Evolutionary conservation across 495 filamentous ascomycete species (phyloP), one percentile per base, ranked within the genome.

Genomic region (Tetracladium marchalianum): DNA sequence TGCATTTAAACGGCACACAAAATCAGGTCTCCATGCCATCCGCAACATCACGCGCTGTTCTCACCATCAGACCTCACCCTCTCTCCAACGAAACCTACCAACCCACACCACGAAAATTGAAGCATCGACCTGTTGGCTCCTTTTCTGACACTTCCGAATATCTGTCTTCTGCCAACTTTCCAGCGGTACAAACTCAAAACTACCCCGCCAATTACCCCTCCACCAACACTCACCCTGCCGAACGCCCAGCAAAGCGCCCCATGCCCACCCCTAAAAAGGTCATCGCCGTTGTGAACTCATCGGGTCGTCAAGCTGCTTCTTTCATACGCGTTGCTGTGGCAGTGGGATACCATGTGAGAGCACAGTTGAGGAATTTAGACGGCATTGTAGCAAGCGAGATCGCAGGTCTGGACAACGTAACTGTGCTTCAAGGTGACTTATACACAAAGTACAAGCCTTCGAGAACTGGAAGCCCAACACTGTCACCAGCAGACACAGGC

Each of bases 321-420:
- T 76, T 97, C 59, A 87, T 95, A 44, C 82, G 90, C 39, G 89
- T 93, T 55, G 90, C 90, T 16, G 83, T 85, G 9, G 90, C 90
- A 27, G 81, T 97, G 16, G 90, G 90, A 43, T 94, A 92, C 67
- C 73, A 80, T 55, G 89, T 97, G 13, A 81, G 86, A 53, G 90
- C 89, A 11, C 90, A 97, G 63, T 70, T 95, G 53, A 78, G 86
- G 52, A 87, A 86, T 52, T 74, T 84, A 39, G 81, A 87, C 52
- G 85, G 85, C 35, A 71, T 90, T 39, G 83, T 94, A 35, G 86
- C 86, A 12, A 76, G 84, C 31, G 90, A 97, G 65, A 81, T 97
- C 13, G 69, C 78, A 18, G 67, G 66, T 33, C 77, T 95, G 40
- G 80, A 86, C 27, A 92, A 94, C 61, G 87, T 97, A 42, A 87